Conservation (phyloP, 2,329 filamentous ascomycete genomes). For the Calonectria ilicicola region DNA sequence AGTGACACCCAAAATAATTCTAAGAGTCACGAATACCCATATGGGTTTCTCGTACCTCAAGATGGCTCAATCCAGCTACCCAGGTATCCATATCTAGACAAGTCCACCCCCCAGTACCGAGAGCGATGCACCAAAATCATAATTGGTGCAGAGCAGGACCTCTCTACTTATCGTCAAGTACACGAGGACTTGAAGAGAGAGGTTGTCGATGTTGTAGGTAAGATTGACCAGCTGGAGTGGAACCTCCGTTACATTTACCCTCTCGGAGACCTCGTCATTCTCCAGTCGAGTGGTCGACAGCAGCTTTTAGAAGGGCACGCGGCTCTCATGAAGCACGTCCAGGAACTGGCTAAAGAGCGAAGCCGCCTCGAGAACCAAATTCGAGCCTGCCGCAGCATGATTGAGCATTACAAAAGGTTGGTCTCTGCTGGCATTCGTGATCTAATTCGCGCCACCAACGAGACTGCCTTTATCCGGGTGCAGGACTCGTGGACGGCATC, state of each 20-base stretch:
- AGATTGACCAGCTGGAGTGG: not conserved
- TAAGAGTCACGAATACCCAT: not conserved
- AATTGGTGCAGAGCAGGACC: not conserved
- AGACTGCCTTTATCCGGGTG: not conserved
- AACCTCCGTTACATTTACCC: not conserved
- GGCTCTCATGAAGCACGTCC: not conserved
- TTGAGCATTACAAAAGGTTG: not conserved
- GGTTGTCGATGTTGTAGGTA: not conserved
- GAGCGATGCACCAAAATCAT: not conserved
- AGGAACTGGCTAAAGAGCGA: not conserved
- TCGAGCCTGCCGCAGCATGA: not conserved
- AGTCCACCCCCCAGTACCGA: not conserved
- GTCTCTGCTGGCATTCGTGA: not conserved
- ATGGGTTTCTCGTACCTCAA: not conserved
- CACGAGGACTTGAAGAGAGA: not conserved
- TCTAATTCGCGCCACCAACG: not conserved
- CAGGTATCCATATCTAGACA: not conserved
- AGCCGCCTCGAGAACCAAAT: not conserved
- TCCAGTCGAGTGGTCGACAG: not conserved
- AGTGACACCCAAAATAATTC: not conserved
- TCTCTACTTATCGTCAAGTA: not conserved
- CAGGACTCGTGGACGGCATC: not conserved
- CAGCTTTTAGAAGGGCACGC: not conserved
- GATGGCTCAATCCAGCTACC: not conserved
- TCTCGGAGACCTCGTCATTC: not conserved